phyloP scores from a whole-genome alignment of 2,329 filamentous ascomycete genomes.

The Didymella keratinophila region DNA sequence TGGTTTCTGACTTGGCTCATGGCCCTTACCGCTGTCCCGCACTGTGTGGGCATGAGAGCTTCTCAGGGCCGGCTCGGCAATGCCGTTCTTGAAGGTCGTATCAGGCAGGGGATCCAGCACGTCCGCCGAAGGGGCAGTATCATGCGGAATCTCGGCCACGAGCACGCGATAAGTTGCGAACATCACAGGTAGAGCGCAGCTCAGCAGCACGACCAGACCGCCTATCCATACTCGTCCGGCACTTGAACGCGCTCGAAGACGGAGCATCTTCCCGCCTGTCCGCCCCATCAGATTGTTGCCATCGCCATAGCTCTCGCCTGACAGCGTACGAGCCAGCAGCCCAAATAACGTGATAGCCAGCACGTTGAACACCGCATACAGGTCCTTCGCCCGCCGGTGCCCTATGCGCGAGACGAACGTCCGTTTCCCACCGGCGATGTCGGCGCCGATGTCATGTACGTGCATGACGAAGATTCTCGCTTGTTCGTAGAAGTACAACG shows the following conservation, averaged over 20 bases:
- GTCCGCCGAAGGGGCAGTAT: conserved; percentile 3
- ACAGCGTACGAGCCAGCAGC: conserved; percentile 6
- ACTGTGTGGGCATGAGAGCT: not conserved
- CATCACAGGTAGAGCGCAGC: conserved; percentile 13
- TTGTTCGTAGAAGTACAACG: conserved; percentile 14
- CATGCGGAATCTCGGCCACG: conserved; percentile 4
- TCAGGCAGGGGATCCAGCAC: not conserved
- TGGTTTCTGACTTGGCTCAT: conserved; percentile 2
- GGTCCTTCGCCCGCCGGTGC: conserved; percentile 11
- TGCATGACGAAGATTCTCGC: conserved; percentile 14
- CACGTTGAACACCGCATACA: conserved; percentile 12
- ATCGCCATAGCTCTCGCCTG: conserved; percentile 8
- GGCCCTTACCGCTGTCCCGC: not conserved
- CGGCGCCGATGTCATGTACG: conserved; percentile 4
- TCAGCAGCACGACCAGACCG: conserved; percentile 11
- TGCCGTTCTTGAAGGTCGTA: not conserved
- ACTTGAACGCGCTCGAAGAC: conserved; percentile 4
- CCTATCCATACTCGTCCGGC: conserved; percentile 8
- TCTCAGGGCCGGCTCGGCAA: conserved; percentile 4
- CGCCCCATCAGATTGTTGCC: conserved; percentile 6
- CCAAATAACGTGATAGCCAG: conserved; percentile 7
- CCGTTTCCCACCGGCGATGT: conserved; percentile 6
- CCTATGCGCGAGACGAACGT: conserved; percentile 15
- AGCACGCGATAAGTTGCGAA: conserved; percentile 10
- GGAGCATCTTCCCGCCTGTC: conserved; percentile 3